A percentile compares a stretch with the other conserved stretches of the same genome.
These are phyloP conservation scores for Coemansia aciculifera DNA, from an alignment of 192 early-diverging fungal species.

Conservation along the genomic window DNA sequence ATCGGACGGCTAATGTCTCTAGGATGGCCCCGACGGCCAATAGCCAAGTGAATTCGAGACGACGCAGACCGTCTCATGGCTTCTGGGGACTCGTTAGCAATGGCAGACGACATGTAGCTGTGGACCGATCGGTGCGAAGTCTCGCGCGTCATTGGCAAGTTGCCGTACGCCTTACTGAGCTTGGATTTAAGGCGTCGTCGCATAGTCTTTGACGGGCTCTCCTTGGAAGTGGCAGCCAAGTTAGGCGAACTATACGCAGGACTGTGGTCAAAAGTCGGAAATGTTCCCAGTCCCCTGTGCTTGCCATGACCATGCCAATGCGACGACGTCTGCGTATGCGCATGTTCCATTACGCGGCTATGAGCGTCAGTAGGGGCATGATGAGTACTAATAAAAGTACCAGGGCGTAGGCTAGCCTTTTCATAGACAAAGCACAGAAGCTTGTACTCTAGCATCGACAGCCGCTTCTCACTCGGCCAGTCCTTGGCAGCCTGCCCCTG, in stretches of 20 bases:
- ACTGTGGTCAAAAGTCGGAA: not conserved
- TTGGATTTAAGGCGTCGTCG: conserved; percentile 14
- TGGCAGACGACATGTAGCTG: conserved; percentile 22
- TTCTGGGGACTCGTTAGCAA: conserved; percentile 17
- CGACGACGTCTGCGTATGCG: not conserved
- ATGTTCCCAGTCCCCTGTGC: not conserved
- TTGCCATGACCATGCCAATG: not conserved
- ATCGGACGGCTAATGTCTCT: conserved; percentile 2
- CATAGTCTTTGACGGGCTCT: not conserved
- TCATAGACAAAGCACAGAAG: conserved; percentile 32
- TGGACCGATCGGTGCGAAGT: conserved; percentile 18
- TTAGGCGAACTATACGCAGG: conserved; percentile 11
- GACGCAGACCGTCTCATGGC: not conserved
- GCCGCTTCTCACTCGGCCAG: conserved; percentile 24
- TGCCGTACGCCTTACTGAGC: conserved; percentile 12
- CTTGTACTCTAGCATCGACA: conserved; percentile 41
- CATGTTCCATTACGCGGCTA: not conserved
- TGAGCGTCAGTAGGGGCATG: not conserved
- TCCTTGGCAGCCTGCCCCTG: not conserved
- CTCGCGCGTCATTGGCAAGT: conserved; percentile 14
- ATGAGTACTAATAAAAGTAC: not conserved
- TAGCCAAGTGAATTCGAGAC: not conserved
- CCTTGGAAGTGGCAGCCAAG: not conserved
- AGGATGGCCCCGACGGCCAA: not conserved
- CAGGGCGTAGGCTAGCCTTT: conserved; percentile 2